Evolutionary conservation across 352 stramenopile genomes (phyloP).

Genomic region (Phytophthora megakarya): DNA sequence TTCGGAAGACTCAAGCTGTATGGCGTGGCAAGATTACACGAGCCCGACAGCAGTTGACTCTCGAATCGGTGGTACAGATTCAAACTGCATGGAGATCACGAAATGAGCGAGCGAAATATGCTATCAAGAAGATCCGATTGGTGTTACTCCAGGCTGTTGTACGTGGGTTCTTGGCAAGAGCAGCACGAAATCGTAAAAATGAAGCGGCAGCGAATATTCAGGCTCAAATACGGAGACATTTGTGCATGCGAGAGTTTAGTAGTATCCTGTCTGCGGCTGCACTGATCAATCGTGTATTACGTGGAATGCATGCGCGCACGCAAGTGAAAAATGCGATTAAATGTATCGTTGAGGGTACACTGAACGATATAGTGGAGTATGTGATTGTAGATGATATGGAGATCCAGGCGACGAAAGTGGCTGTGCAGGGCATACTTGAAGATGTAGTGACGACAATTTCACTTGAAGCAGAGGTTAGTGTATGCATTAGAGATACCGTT

Average conservation of each 20-base stretch:
- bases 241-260: slow-evolving; percentile 25
- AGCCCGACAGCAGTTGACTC: slow-evolving; percentile 5
- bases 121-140: slow-evolving; percentile 34
- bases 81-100: slow-evolving; percentile 38
- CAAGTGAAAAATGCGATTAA: slow-evolving; percentile 13
- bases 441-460: slow-evolving; percentile 1
- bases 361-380: slow-evolving; percentile 10
- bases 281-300: slow-evolving; percentile 42
- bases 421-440: slow-evolving; percentile 4
- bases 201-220: slow-evolving; percentile 39
- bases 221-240: slow-evolving; percentile 30
- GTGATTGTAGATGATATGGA: slow-evolving; percentile 8
- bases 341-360: not conserved
- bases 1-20: slow-evolving; percentile 34
- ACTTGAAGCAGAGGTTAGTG: not conserved
- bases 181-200: slow-evolving; percentile 10
- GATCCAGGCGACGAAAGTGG: not conserved
- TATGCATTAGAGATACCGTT: not conserved
- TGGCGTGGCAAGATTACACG: slow-evolving; percentile 35
- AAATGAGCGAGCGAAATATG: slow-evolving; percentile 36
- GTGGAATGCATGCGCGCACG: slow-evolving; percentile 31
- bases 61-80: slow-evolving; percentile 36
- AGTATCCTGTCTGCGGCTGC: slow-evolving; percentile 20
- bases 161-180: slow-evolving; percentile 28
- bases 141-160: slow-evolving; percentile 40